Evolutionary conservation across 306 rosid genomes (phyloP).

Genomic region (Alnus glutinosa): DNA sequence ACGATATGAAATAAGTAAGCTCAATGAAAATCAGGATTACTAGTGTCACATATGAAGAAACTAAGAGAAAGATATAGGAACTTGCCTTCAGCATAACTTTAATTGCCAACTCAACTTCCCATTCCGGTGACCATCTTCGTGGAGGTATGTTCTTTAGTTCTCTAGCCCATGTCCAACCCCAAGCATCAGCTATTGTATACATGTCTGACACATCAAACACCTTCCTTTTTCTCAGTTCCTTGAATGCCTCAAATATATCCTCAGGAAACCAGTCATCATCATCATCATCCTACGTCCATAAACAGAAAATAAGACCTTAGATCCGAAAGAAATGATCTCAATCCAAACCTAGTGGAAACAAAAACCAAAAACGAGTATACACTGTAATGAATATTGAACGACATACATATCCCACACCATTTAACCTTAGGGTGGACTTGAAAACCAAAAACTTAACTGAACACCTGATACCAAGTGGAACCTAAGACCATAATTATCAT

Average conservation of each 20-base stretch:
- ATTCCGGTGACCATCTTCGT: slow-evolving; percentile 84
- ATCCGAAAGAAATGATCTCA: slow-evolving; percentile 12
- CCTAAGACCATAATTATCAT: too few relatives aligned
- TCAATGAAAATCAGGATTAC: slow-evolving; percentile 18
- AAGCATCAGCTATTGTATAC: slow-evolving; percentile 93
- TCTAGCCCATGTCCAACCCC: slow-evolving; percentile 99
- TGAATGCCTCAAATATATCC: slow-evolving; percentile 83
- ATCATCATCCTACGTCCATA: slow-evolving; percentile 66
- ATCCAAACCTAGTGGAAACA: slow-evolving; percentile 1
- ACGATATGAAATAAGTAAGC: background rate
- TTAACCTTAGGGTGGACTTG: too few relatives aligned
- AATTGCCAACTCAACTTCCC: slow-evolving; percentile 92
- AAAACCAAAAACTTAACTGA: too few relatives aligned
- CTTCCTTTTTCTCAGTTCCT: slow-evolving; percentile 80
- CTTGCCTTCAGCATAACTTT: slow-evolving; percentile 81
- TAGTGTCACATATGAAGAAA: slow-evolving; percentile 20
- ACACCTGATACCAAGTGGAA: too few relatives aligned
- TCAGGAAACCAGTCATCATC: slow-evolving; percentile 96
- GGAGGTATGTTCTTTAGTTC: slow-evolving; percentile 73
- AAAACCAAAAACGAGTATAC: background rate
- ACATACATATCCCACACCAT: too few relatives aligned
- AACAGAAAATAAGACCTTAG: slow-evolving; percentile 4
- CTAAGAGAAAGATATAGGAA: slow-evolving; percentile 27
- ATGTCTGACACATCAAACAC: slow-evolving; percentile 88
- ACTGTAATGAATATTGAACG: too few relatives aligned